Percentiles rank a stretch among this genome's conserved stretches.
Evolutionary conservation across 192 early-diverging fungal species (phyloP).

Genomic region (Rhizophagus clarus): DNA sequence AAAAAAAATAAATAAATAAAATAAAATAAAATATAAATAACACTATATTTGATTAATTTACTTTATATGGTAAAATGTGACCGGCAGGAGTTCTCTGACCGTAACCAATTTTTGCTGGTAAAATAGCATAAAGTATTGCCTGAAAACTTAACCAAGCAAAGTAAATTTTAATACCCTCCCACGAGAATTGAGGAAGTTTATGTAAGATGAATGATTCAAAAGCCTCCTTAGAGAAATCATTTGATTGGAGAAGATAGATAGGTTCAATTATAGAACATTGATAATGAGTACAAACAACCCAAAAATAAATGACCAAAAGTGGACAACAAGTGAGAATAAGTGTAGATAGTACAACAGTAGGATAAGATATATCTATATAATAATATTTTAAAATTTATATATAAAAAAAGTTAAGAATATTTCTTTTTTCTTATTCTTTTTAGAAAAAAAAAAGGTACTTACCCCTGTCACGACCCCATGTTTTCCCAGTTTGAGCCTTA

Average conservation of each 20-base stretch:
- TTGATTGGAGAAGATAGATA: constrained; percentile 40
- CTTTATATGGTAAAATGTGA: constrained; percentile 70
- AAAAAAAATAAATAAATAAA: neutral
- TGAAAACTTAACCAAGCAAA: constrained; percentile 73
- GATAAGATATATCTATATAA: constrained; percentile 47
- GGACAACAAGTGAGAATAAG: constrained; percentile 68
- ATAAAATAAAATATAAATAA: neutral
- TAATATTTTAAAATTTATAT: neutral
- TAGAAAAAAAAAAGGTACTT: neutral
- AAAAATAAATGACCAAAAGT: constrained; percentile 67
- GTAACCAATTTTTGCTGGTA: constrained; percentile 72
- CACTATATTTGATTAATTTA: constrained; percentile 28
- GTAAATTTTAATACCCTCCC: constrained; percentile 56
- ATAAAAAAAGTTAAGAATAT: too few relatives aligned
- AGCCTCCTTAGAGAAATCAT: constrained; percentile 34
- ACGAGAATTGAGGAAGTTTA: constrained; percentile 49
- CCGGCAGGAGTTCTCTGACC: constrained; percentile 81
- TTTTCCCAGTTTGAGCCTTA: constrained; percentile 64
- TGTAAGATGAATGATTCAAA: constrained; percentile 36
- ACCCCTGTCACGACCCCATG: constrained; percentile 78
- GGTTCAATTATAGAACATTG: constrained; percentile 66
- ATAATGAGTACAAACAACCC: constrained; percentile 66
- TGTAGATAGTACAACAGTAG: constrained; percentile 53
- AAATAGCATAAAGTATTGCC: constrained; percentile 61
- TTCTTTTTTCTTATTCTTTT: too few relatives aligned